A percentile compares a stretch with the other conserved stretches of the same genome.
phyloP scores from a whole-genome alignment of 177 flowering plant species.

The Tripterygium wilfordii region DNA sequence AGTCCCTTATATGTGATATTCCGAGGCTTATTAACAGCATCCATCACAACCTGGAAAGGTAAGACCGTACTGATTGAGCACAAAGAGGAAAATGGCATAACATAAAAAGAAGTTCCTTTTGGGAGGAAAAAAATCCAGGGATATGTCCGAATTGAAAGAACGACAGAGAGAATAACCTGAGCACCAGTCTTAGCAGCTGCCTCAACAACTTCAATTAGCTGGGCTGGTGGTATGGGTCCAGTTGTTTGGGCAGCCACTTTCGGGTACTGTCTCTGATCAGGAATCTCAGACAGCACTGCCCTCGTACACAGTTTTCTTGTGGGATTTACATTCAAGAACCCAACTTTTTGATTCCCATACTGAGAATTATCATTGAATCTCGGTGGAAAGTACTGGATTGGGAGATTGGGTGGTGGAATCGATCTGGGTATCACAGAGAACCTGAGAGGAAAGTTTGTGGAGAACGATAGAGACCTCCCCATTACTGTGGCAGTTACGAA shows the following conservation, averaged over 20 bases:
- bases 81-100: background rate
- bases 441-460: conserved; percentile 19
- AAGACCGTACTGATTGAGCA: background rate
- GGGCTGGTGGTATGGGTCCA: conserved; percentile 56
- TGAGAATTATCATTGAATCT: conserved; percentile 1
- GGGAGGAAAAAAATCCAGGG: background rate
- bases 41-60: conserved; percentile 79
- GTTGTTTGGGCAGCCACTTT: conserved; percentile 62
- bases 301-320: conserved; percentile 16
- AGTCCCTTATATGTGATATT: conserved; percentile 79
- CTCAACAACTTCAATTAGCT: conserved; percentile 68
- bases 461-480: conserved; percentile 29
- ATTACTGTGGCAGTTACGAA: conserved; percentile 9
- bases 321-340: background rate
- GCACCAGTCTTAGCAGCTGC: conserved; percentile 87
- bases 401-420: conserved; percentile 3
- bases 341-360: conserved; percentile 10
- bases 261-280: conserved; percentile 28
- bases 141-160: background rate
- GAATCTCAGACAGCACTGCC: conserved; percentile 44
- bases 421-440: conserved; percentile 25
- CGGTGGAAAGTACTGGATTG: background rate
- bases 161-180: conserved; percentile 36
- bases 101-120: background rate
- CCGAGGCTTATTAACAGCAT: conserved; percentile 91